Base-by-base conservation (phyloP, 495 filamentous ascomycete genomes). In the Elaphomyces granulatus region DNA sequence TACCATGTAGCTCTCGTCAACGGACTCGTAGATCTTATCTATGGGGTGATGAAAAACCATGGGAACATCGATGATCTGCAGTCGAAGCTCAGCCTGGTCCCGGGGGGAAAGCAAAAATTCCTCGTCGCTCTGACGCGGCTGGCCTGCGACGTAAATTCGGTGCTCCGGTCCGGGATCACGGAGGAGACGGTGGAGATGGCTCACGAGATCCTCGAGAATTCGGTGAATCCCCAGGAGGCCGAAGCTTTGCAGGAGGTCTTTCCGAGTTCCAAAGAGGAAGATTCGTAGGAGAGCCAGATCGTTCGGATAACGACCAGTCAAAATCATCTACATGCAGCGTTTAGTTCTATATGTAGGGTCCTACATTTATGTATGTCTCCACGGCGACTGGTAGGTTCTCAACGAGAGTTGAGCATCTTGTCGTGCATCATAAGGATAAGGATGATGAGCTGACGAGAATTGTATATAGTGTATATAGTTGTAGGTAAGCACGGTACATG, bases 181-280 rank as follows among this genome's bases (percentile, higher is more conserved):
- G 73, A 80, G 37, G 77, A 77, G 36, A 74, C 74, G 9, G 66
- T 76, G 15, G 77, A 81, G 38, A 71, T 66, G 54, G 80, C 80
- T 37, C 73, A 78, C 47, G 56, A 61, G 45, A 61, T 85, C 44
- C 50, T 85, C 34, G 77, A 83, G 47, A 66, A 70, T 38, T 68
- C 69, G 47, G 65, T 81, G 17, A 81, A 71, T 46, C 77, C 77
- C 6, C 73, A 84, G 46, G 80, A 85, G 54, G 80, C 77, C 2
- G 77, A 80, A 53, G 75, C 68, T 4, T 54, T 85, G 20, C 58
- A 72, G 12, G 61, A 61, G 23, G 74, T 68, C 18, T 81, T 78
- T 53, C 64, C 60, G n/a, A n/a, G n/a, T n/a, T n/a, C n/a, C n/a
- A n/a, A n/a, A n/a, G n/a, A n/a, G 32, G 39, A 57, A 42, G 59